Evolutionary conservation across 495 filamentous ascomycete genomes (phyloP).

Genomic region (Penicillium parvum): DNA sequence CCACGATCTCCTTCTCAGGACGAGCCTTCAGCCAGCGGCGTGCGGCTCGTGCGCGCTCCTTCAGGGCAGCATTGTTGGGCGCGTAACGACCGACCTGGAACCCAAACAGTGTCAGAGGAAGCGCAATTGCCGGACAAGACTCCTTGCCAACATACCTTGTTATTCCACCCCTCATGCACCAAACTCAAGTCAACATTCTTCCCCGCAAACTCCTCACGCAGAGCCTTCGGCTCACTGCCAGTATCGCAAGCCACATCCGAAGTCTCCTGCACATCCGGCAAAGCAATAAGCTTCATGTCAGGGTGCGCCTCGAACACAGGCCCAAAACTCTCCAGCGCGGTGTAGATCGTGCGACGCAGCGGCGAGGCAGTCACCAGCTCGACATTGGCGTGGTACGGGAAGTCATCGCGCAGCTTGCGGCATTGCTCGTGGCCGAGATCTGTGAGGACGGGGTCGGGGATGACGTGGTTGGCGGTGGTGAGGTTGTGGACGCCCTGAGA

Average conservation of each 20-base stretch:
- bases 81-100: conserved; percentile 48
- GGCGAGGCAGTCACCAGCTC: conserved; percentile 78
- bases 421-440: conserved; percentile 75
- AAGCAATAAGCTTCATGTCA: conserved; percentile 55
- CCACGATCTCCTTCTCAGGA: conserved; percentile 57
- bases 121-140: not conserved
- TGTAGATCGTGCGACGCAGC: conserved; percentile 78
- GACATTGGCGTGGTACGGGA: conserved; percentile 61
- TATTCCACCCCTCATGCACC: conserved; percentile 64
- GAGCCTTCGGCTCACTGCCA: conserved; percentile 50
- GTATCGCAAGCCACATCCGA: conserved; percentile 74
- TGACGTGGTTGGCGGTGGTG: conserved; percentile 58
- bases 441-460: conserved; percentile 77
- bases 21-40: conserved; percentile 61
- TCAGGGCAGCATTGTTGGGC: conserved; percentile 53
- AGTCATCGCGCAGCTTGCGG: conserved; percentile 50
- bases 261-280: conserved; percentile 81
- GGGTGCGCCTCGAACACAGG: conserved; percentile 45
- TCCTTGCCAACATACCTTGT: conserved; percentile 45
- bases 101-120: not conserved
- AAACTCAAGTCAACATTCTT: conserved; percentile 58
- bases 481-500: conserved; percentile 82
- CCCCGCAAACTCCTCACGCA: conserved; percentile 62
- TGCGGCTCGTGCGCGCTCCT: conserved; percentile 58
- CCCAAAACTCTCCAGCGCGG: conserved; percentile 66